These are phyloP conservation scores for Scytalidium lignicola DNA, from an alignment of 2,329 filamentous ascomycete species.

Conservation along the genomic window DNA sequence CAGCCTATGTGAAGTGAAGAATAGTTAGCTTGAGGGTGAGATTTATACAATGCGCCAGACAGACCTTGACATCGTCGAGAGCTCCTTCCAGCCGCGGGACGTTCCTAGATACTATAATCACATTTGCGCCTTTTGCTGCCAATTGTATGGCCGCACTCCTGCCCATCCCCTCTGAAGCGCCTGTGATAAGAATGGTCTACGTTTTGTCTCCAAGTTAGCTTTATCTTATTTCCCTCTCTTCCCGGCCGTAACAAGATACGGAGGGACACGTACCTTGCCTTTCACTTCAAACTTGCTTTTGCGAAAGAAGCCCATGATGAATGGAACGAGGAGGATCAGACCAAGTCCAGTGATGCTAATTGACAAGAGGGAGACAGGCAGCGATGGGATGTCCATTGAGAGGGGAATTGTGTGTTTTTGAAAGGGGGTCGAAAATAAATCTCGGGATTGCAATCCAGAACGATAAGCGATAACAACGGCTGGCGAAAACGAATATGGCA, in stretches of 20 bases:
- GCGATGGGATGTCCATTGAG: background rate
- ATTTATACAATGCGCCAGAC: too few species aligned
- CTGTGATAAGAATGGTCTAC: slow-evolving; percentile 84
- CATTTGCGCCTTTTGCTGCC: slow-evolving; percentile 75
- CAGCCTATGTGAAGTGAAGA: slow-evolving; percentile 48
- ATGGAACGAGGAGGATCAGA: slow-evolving; percentile 24
- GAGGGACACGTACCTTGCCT: slow-evolving; percentile 60
- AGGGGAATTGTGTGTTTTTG: too few species aligned
- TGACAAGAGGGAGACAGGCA: slow-evolving; percentile 7
- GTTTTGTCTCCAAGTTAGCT: slow-evolving; percentile 10
- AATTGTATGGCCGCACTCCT: slow-evolving; percentile 69
- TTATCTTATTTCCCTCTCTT: background rate
- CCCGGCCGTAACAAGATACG: background rate
- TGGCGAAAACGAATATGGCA: too few species aligned
- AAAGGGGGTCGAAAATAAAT: too few species aligned
- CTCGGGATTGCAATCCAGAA: too few species aligned
- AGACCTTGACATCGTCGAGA: slow-evolving; percentile 59
- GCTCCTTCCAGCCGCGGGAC: slow-evolving; percentile 68
- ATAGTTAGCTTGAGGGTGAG: too few species aligned
- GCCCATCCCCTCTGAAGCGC: slow-evolving; percentile 91
- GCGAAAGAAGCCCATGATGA: slow-evolving; percentile 62
- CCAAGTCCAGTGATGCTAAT: slow-evolving; percentile 9
- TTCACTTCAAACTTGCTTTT: slow-evolving; percentile 80
- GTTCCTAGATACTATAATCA: slow-evolving; percentile 81
- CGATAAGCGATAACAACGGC: too few species aligned